Evolutionary conservation across 352 stramenopile genomes (phyloP).

Genomic region (Blastocystis sp.): DNA sequence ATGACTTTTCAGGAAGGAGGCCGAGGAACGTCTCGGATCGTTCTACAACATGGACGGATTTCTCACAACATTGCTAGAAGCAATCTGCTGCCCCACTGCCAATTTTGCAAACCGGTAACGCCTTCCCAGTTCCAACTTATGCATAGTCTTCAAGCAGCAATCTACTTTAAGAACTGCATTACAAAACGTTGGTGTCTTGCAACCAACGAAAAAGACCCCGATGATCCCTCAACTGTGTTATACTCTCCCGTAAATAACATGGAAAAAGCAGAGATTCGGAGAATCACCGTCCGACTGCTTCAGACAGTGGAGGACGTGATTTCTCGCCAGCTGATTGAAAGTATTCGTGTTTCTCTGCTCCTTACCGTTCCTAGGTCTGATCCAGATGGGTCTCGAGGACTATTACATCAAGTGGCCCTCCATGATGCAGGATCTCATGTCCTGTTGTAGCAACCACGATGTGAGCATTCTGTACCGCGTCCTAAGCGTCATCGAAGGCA

Average conservation of each 20-base stretch:
- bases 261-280: constrained; percentile 11
- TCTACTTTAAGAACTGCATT: constrained; percentile 54
- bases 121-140: background rate
- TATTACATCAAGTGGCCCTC: constrained; percentile 56
- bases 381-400: constrained; percentile 52
- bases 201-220: constrained; percentile 12
- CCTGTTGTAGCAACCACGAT: background rate
- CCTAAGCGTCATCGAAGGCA: constrained; percentile 18
- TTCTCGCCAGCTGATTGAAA: background rate
- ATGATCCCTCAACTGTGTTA: constrained; percentile 17
- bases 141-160: constrained; percentile 27
- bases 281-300: background rate
- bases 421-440: constrained; percentile 45
- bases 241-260: background rate
- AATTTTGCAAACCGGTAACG: constrained; percentile 2
- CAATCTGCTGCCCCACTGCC: background rate
- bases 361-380: background rate
- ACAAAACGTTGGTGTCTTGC: constrained; percentile 51
- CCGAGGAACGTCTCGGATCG: background rate
- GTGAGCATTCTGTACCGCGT: background rate
- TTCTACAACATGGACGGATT: constrained; percentile 49
- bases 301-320: background rate
- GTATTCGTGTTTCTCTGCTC: background rate
- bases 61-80: background rate
- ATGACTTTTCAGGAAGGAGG: background rate